Evolutionary conservation across 2,329 filamentous ascomycete species (phyloP), one percentile per base, ranked within the genome.

Genomic region (Fusarium brevicatenulatum): DNA sequence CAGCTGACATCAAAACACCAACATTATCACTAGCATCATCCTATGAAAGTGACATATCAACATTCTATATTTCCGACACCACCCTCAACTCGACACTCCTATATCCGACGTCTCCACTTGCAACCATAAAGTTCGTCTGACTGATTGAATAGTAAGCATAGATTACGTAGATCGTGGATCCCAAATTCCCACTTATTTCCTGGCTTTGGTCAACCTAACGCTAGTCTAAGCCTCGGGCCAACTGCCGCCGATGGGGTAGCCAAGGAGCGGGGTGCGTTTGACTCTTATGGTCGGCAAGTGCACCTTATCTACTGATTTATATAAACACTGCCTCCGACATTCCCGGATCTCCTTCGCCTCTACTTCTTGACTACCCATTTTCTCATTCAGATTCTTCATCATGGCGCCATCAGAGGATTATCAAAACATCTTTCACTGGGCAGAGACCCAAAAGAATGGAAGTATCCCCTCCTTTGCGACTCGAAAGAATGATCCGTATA

Each of bases 371-470:
- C 11, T 11, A 13, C 23, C 5, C 0, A 25, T 46, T 19, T 9
- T 18, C 11, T n/a, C 25, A 25, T 25, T 25, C 25, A 25, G 25
- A 25, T 25, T 25, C 25, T 34, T 19, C 9, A 46, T 10, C 19
- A 72, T 72, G 70, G 56, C 66, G 8, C 46, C 54, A 1, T 16
- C 36, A 46, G 84, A 58, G 19, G 55, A 87, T 47, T 87, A 86
- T 70, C 85, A 86, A 60, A 84, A 85, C 56, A 85, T 86, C 73
- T 87, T 87, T 67, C 86, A 87, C 76, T 90, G 88, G 88, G 88
- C 87, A 1, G 87, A 89, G 76, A 89, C 88, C n/a, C 88, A 90
- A 72, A 85, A 89, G 75, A 84, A 90, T 76, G 88, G 85, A 1
- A 75, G 82, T 0, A 84, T 89, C 32, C 88, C 87, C 16, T 88